Conservation (phyloP, 2,329 filamentous ascomycete genomes). For the Mycogone perniciosa region DNA sequence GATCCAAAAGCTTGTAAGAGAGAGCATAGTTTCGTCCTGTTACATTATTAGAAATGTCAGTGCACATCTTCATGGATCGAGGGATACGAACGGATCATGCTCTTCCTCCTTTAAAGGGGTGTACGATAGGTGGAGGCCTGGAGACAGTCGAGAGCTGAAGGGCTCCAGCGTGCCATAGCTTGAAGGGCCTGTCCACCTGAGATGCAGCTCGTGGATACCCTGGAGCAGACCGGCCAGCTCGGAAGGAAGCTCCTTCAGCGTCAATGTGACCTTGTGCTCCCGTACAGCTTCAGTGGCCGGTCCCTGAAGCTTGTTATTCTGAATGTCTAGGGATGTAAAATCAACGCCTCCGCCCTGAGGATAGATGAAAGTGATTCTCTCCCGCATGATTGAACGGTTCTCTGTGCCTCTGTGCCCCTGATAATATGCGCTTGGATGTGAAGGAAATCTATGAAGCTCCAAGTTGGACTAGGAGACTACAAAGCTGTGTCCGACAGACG, state of each 20-base stretch:
- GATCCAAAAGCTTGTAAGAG: conserved; percentile 53
- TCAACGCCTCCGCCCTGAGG: conserved; percentile 58
- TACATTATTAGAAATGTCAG: conserved; percentile 3
- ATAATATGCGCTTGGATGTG: neutral
- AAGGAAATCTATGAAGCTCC: neutral
- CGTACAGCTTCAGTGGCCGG: conserved; percentile 58
- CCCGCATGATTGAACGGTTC: conserved; percentile 52
- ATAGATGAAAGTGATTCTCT: conserved; percentile 74
- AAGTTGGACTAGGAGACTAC: no score
- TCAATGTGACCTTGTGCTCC: conserved; percentile 73
- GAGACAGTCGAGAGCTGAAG: conserved; percentile 66
- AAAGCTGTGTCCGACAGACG: no score
- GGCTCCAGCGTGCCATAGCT: conserved; percentile 58
- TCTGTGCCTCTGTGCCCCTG: neutral
- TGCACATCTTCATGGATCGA: neutral
- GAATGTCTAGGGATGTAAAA: conserved; percentile 55
- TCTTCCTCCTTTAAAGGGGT: conserved; percentile 40
- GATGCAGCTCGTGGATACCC: conserved; percentile 63
- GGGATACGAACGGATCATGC: conserved; percentile 7
- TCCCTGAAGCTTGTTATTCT: conserved; percentile 47
- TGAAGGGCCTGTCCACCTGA: conserved; percentile 66
- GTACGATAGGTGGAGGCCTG: conserved; percentile 77
- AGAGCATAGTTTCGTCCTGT: conserved; percentile 48
- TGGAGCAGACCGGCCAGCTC: conserved; percentile 58
- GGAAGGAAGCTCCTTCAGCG: conserved; percentile 64